These are phyloP conservation scores for sorghum (Sorghum bicolor) DNA, from an alignment of 176 grass and related monocot species.

Conservation along the genomic window Sorghum_bicolor_NCBIv3 NC_012879.2:61089501-61090000, in stretches of 20 bases:
- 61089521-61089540: conserved; percentile 34
- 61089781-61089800: background rate
- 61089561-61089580: conserved; percentile 82
- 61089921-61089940: background rate
- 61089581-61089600: conserved; percentile 88
- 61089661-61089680: conserved; percentile 82
- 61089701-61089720: conserved; percentile 23
- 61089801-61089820: too few species aligned
- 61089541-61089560: conserved; percentile 62
- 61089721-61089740: too few species aligned
- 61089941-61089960: too few species aligned
- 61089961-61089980: background rate
- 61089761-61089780: too few species aligned
- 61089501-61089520: conserved; percentile 49
- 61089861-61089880: background rate
- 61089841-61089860: background rate
- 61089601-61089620: conserved; percentile 60
- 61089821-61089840: background rate
- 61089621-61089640: conserved; percentile 54
- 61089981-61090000: background rate
- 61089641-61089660: conserved; percentile 65
- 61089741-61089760: too few species aligned
- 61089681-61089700: conserved; percentile 23
- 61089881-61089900: background rate
- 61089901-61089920: background rate